Conservation (phyloP, 805 yeast genomes). For the Yarrowia sp. region DNA sequence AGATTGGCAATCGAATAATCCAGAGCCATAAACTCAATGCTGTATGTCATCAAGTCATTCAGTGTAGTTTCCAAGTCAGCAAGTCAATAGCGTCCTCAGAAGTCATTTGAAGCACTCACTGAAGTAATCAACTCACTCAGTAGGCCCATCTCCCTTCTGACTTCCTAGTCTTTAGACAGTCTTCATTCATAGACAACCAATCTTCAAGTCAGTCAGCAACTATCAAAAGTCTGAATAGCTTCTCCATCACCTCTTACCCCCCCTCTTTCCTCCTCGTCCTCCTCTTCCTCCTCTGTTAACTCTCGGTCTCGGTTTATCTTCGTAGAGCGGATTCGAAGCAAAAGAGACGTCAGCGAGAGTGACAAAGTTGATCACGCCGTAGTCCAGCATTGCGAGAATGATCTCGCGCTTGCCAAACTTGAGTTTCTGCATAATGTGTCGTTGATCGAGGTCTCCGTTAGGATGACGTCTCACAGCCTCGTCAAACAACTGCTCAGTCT, state of each 20-base stretch:
- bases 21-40: no score
- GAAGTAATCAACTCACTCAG: no score
- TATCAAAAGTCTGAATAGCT: no score
- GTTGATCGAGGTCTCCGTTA: conserved; percentile 32
- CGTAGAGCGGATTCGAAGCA: conserved; percentile 26
- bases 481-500: conserved; percentile 40
- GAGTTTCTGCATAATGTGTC: conserved; percentile 42
- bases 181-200: no score
- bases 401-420: conserved; percentile 55
- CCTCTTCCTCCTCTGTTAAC: neutral
- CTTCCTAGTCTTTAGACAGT: no score
- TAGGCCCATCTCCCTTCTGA: no score
- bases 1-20: neutral
- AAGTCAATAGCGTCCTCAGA: no score
- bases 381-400: conserved; percentile 68
- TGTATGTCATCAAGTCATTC: no score
- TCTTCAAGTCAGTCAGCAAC: no score
- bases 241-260: conserved; percentile 3
- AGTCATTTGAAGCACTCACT: no score
- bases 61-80: no score
- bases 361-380: conserved; percentile 69
- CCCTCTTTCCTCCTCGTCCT: neutral
- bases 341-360: conserved; percentile 37
- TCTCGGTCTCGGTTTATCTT: conserved; percentile 8
- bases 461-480: conserved; percentile 13